phyloP scores from a whole-genome alignment of 140 eudicot species.

The Senecio squalidus region DNA sequence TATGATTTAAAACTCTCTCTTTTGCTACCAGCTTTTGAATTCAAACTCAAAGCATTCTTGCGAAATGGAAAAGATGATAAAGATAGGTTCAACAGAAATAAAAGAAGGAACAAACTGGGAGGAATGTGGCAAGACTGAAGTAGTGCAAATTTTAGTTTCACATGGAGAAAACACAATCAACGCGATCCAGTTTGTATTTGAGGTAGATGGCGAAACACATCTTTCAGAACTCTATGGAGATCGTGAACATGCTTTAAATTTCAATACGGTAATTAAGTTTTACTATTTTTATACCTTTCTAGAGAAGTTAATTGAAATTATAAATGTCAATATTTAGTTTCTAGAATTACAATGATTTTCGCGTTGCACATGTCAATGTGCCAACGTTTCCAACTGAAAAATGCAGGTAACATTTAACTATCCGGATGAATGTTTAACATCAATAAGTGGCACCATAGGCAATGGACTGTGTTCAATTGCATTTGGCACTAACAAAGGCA shows the following conservation, averaged over 20 bases:
- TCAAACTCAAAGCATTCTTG: no score
- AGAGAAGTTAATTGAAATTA: background rate
- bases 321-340: no score
- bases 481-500: slow-evolving; percentile 23
- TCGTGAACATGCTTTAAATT: background rate
- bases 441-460: background rate
- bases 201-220: slow-evolving; percentile 1
- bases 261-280: background rate
- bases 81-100: no score
- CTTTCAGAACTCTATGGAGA: background rate
- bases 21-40: no score
- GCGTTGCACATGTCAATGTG: no score
- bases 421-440: slow-evolving; percentile 19
- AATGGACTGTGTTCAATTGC: background rate
- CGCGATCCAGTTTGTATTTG: slow-evolving; percentile 21
- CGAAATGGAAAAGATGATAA: no score
- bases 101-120: no score
- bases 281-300: background rate
- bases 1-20: no score
- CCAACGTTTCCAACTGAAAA: no score
- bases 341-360: no score
- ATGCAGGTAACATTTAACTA: slow-evolving; percentile 14
- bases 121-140: slow-evolving; percentile 11
- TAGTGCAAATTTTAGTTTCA: slow-evolving; percentile 27
- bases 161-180: slow-evolving; percentile 6